These are phyloP conservation scores for Naganishia liquefaciens DNA, from an alignment of 1,284 basidiomycete species.

Conservation along the genomic window DNA sequence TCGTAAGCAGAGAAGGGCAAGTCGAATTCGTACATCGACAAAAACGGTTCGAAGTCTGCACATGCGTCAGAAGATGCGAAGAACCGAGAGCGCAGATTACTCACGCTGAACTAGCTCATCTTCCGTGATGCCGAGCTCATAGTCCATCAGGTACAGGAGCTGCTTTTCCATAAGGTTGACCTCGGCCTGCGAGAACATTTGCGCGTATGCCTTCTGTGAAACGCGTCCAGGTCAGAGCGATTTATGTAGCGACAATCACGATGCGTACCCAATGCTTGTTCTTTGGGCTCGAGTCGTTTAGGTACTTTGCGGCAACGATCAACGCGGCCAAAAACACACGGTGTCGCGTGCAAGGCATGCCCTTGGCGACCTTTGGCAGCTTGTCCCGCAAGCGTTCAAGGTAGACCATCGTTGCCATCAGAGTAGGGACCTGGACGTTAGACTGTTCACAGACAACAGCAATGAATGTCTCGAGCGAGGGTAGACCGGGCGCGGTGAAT, in stretches of 20 bases:
- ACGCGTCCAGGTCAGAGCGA: background rate
- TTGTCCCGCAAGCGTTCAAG: slow-evolving; percentile 81
- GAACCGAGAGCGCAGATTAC: slow-evolving; percentile 11
- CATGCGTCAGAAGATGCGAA: background rate
- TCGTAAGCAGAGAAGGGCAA: slow-evolving; percentile 40
- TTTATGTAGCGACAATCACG: background rate
- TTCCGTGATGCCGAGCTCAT: slow-evolving; percentile 82
- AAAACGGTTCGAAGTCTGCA: slow-evolving; percentile 45
- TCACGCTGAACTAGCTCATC: slow-evolving; percentile 62
- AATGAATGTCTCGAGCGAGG: slow-evolving; percentile 84
- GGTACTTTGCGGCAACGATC: slow-evolving; percentile 95
- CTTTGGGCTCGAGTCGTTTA: slow-evolving; percentile 94
- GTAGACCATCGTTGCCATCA: slow-evolving; percentile 90
- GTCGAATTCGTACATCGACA: slow-evolving; percentile 47
- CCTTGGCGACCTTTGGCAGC: slow-evolving; percentile 82
- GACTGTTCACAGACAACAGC: slow-evolving; percentile 77
- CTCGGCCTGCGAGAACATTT: slow-evolving; percentile 64
- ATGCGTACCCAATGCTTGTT: slow-evolving; percentile 83
- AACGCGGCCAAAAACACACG: slow-evolving; percentile 93
- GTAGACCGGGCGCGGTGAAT: slow-evolving; percentile 56
- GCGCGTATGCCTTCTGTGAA: slow-evolving; percentile 61
- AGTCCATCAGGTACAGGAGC: slow-evolving; percentile 82
- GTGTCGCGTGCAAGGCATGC: slow-evolving; percentile 80
- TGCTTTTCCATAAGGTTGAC: slow-evolving; percentile 97
- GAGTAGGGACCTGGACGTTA: slow-evolving; percentile 87